Percentiles rank a stretch among this genome's conserved stretches.
phyloP scores from a whole-genome alignment of 805 yeast genomes.

The Myxozyma neotropica region DNA sequence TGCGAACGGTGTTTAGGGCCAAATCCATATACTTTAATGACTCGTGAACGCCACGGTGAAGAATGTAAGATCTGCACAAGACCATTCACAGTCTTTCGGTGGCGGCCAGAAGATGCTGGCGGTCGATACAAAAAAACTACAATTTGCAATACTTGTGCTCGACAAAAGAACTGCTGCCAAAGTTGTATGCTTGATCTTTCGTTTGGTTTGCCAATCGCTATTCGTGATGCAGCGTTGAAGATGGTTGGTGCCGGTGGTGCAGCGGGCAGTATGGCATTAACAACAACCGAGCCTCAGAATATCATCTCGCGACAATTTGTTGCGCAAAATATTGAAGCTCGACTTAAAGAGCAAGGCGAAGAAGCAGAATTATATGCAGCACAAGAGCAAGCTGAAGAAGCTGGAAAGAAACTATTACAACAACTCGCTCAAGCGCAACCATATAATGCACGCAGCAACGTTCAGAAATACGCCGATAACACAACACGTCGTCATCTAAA shows the following conservation, averaged over 20 bases:
- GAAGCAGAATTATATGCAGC: slow-evolving; percentile 31
- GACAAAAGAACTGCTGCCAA: slow-evolving; percentile 82
- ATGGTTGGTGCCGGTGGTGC: slow-evolving; percentile 55
- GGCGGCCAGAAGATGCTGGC: slow-evolving; percentile 55
- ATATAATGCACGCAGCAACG: slow-evolving; percentile 36
- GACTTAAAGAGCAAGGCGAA: slow-evolving; percentile 37
- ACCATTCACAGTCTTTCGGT: slow-evolving; percentile 77
- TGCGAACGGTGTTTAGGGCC: slow-evolving; percentile 50
- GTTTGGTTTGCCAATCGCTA: slow-evolving; percentile 74
- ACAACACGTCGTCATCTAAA: slow-evolving; percentile 6
- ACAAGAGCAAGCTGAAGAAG: slow-evolving; percentile 42
- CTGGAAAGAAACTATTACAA: slow-evolving; percentile 56
- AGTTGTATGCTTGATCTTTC: slow-evolving; percentile 80
- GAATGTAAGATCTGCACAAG: slow-evolving; percentile 84
- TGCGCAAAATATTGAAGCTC: slow-evolving; percentile 52
- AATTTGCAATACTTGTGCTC: slow-evolving; percentile 79
- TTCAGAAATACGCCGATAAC: slow-evolving; percentile 26
- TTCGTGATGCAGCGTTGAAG: slow-evolving; percentile 78
- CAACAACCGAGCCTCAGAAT: slow-evolving; percentile 51
- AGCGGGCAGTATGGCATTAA: slow-evolving; percentile 34
- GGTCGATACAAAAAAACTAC: slow-evolving; percentile 56
- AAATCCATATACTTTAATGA: slow-evolving; percentile 67
- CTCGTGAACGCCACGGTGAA: slow-evolving; percentile 69
- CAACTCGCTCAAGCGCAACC: slow-evolving; percentile 48
- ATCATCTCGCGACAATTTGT: slow-evolving; percentile 58